phyloP scores from a whole-genome alignment of 202 grass and related monocot genomes.

The Saccharum hybrid region DNA sequence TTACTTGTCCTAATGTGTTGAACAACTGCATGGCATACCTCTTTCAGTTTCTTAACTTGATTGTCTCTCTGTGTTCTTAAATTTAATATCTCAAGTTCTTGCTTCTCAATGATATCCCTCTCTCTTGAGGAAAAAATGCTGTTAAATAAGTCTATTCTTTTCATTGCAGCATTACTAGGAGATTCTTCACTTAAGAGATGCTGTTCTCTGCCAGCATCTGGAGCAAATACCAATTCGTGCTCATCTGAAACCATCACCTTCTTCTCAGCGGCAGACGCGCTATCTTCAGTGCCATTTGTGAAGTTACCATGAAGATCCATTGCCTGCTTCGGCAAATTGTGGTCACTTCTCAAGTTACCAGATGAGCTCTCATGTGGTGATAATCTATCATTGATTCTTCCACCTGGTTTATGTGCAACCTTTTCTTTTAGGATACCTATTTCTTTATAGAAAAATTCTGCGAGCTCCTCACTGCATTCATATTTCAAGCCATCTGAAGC shows the following conservation, averaged over 20 bases:
- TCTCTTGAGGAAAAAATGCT: slow-evolving; percentile 55
- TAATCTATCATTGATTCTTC: slow-evolving; percentile 14
- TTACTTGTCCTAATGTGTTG: slow-evolving; percentile 47
- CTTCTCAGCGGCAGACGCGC: slow-evolving; percentile 20
- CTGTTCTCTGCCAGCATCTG: slow-evolving; percentile 37
- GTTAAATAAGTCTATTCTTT: slow-evolving; percentile 59
- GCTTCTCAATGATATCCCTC: slow-evolving; percentile 55
- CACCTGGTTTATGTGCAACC: slow-evolving; percentile 45
- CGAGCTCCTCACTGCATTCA: slow-evolving; percentile 56
- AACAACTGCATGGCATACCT: slow-evolving; percentile 51
- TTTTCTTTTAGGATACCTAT: slow-evolving; percentile 54
- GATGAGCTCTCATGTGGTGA: slow-evolving; percentile 30
- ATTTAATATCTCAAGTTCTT: slow-evolving; percentile 57
- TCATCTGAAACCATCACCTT: slow-evolving; percentile 42
- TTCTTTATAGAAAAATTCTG: slow-evolving; percentile 50
- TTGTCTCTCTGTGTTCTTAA: slow-evolving; percentile 56
- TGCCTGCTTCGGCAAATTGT: slow-evolving; percentile 17
- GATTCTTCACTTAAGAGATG: slow-evolving; percentile 47
- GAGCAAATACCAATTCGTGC: slow-evolving; percentile 42
- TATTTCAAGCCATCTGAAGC: slow-evolving; percentile 66
- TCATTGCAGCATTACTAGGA: slow-evolving; percentile 15
- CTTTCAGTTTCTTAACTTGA: slow-evolving; percentile 50
- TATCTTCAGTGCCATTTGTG: slow-evolving; percentile 32
- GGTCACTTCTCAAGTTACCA: slow-evolving; percentile 22
- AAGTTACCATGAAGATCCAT: slow-evolving; percentile 33